Conservation (phyloP, 208 protist genomes). For the Vickermania ingenoplastis region DNA sequence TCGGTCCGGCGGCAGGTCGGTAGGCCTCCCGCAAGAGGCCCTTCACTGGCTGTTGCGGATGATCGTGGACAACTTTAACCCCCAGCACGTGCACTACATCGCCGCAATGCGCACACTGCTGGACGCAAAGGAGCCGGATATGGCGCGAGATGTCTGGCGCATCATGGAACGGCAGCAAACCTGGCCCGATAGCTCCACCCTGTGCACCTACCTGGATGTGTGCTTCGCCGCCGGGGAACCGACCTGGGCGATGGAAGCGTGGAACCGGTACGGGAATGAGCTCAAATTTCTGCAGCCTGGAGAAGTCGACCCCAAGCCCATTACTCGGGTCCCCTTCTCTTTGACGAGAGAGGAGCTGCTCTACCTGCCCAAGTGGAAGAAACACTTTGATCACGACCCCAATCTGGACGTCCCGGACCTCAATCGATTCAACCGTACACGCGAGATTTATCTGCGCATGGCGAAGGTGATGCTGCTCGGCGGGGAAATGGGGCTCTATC, state of each 20-base stretch:
- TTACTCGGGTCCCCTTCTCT: slow-evolving; percentile 78
- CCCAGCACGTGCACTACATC: slow-evolving; percentile 89
- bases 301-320: slow-evolving; percentile 85
- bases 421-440: slow-evolving; percentile 88
- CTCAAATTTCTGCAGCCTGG: slow-evolving; percentile 60
- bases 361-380: slow-evolving; percentile 90
- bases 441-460: slow-evolving; percentile 83
- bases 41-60: slow-evolving; percentile 89
- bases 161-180: slow-evolving; percentile 90
- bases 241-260: slow-evolving; percentile 81
- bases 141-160: slow-evolving; percentile 88
- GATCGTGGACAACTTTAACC: slow-evolving; percentile 91
- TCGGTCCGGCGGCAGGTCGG: slow-evolving; percentile 10
- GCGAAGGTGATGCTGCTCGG: slow-evolving; percentile 61
- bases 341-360: slow-evolving; percentile 82
- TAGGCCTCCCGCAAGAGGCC: slow-evolving; percentile 72
- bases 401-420: slow-evolving; percentile 85
- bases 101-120: slow-evolving; percentile 78
- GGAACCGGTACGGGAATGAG: slow-evolving; percentile 89
- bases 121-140: slow-evolving; percentile 68
- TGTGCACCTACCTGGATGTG: slow-evolving; percentile 83
- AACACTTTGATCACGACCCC: slow-evolving; percentile 89
- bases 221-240: slow-evolving; percentile 63
- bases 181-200: slow-evolving; percentile 79
- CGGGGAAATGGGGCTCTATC: slow-evolving; percentile 31